Evolutionary conservation across 192 early-diverging fungal genomes (phyloP), one percentile per base, ranked within the genome.

Genomic region (Podila verticillata): DNA sequence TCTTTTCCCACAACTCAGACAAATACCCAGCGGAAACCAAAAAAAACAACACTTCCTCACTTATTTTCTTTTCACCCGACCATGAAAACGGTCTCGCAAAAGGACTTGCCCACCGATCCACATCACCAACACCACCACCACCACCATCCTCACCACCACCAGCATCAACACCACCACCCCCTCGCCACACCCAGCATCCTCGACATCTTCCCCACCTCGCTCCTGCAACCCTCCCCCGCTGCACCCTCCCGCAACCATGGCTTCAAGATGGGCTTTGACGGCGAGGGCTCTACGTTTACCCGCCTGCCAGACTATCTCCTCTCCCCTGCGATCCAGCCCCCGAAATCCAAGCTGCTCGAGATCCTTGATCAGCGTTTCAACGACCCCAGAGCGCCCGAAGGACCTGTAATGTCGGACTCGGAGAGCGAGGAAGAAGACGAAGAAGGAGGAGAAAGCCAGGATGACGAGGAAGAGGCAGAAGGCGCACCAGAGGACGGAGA

Each of bases 401-500:
- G 51, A n/a, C n/a, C n/a, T 17, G 39, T 15, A 4, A 15, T 44
- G 17, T 54, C 51, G 51, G 20, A n/a, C 24, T 54, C 51, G 51
- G 20, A n/a, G 51, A 54, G 51, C 24, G 51, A 54, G 2, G 24
- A 24, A 7, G 51, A 54, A 24, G 20, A 17, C 24, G 51, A 54
- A 17, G 8, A 17, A 2, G 5, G 9, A 12, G 35, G 30, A 8
- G 44, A 57, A 9, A 29, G 58, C 19, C 65, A 30, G 1, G 35
- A 66, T 6, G 57, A 65, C 4, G 29, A 59, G 0, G 31, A 4
- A 0, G 39, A 12, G 34, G 35, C 20, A 10, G 1, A 17, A 30
- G 58, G n/a, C n/a, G n/a, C n/a, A n/a, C n/a, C n/a, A n/a, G 15
- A 62, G 24, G 22, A 68, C 65, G 57, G 66, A 75, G 39, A 44